Conservation (phyloP, 805 yeast genomes). For the Myxozyma melibiosi region DNA sequence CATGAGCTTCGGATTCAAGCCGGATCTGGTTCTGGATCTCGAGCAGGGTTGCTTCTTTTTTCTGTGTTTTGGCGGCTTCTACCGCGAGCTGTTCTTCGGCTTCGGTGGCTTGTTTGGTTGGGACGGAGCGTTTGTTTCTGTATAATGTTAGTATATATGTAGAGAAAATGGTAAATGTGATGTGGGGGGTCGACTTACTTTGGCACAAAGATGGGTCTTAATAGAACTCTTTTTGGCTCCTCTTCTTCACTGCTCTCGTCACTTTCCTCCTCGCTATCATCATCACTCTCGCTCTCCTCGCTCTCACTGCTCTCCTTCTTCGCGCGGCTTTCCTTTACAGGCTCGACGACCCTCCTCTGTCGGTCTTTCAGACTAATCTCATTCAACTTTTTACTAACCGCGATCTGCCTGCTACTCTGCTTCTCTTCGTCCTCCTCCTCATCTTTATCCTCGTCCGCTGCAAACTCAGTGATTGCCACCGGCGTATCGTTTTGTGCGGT, state of each 20-base stretch:
- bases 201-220: conserved; percentile 40
- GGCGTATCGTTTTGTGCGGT: not conserved
- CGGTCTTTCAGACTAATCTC: not conserved
- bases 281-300: not conserved
- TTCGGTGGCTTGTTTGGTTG: conserved; percentile 22
- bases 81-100: conserved; percentile 9
- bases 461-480: not conserved
- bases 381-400: conserved; percentile 3
- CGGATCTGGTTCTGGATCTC: conserved; percentile 39
- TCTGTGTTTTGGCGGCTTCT: conserved; percentile 2
- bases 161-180: not conserved
- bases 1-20: conserved; percentile 36
- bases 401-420: not conserved
- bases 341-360: not conserved
- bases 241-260: conserved; percentile 13
- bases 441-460: not conserved
- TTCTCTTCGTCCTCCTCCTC: not conserved
- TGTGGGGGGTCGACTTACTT: conserved; percentile 26
- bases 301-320: not conserved
- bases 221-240: conserved; percentile 36
- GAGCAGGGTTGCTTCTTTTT: conserved; percentile 34
- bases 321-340: not conserved
- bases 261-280: conserved; percentile 2
- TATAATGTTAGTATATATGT: conserved; percentile 3
- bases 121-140: conserved; percentile 16